Evolutionary conservation across 2,329 filamentous ascomycete genomes (phyloP).

Genomic region (Fusarium dlaminii): DNA sequence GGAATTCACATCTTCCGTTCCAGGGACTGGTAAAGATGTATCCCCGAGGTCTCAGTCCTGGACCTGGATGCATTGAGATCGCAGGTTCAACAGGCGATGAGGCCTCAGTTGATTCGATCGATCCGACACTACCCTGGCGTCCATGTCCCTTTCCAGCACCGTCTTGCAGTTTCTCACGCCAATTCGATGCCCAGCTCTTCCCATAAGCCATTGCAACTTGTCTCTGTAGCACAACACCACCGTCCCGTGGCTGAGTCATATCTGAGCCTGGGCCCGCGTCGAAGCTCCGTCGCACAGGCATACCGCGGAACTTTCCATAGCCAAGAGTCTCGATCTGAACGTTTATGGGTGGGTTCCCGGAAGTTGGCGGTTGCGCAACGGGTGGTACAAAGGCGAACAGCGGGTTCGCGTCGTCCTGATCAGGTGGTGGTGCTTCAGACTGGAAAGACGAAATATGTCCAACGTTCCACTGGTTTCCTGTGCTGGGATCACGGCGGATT

Average conservation of each 20-base stretch:
- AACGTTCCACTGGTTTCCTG: slow-evolving; percentile 79
- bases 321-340: slow-evolving; percentile 65
- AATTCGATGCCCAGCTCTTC: slow-evolving; percentile 58
- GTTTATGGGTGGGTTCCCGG: slow-evolving; percentile 55
- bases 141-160: slow-evolving; percentile 39
- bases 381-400: slow-evolving; percentile 38
- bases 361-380: slow-evolving; percentile 21
- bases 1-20: slow-evolving; percentile 87
- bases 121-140: slow-evolving; percentile 45
- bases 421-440: slow-evolving; percentile 48
- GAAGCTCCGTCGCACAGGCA: slow-evolving; percentile 53
- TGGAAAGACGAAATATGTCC: slow-evolving; percentile 70
- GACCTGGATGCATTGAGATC: slow-evolving; percentile 52
- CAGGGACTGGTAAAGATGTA: slow-evolving; percentile 88
- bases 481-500: slow-evolving; percentile 77
- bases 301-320: slow-evolving; percentile 65
- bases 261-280: slow-evolving; percentile 42
- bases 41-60: slow-evolving; percentile 65
- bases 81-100: slow-evolving; percentile 42
- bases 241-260: slow-evolving; percentile 20
- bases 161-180: slow-evolving; percentile 52
- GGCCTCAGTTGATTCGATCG: slow-evolving; percentile 47
- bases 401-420: slow-evolving; percentile 33
- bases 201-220: slow-evolving; percentile 68
- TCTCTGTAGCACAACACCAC: slow-evolving; percentile 57